Evolutionary conservation across 2,329 filamentous ascomycete species (phyloP).

Genomic region (Nakataea oryzae): DNA sequence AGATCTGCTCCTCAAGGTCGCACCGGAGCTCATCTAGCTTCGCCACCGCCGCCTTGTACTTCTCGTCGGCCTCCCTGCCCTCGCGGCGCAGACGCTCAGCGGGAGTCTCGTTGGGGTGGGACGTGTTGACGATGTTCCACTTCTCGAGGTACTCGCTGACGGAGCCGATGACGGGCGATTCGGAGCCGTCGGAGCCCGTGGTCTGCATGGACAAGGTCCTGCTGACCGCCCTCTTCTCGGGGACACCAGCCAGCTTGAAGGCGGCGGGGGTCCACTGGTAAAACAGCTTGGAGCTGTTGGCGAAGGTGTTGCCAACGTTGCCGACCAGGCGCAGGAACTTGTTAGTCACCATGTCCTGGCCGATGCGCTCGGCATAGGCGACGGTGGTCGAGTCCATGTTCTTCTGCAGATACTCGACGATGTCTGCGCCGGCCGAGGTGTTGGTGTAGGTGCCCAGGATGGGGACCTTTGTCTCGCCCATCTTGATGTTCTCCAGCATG

Average conservation of each 20-base stretch:
- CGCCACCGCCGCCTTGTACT: conserved; percentile 78
- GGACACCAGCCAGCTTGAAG: conserved; percentile 78
- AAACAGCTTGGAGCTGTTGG: conserved; percentile 93
- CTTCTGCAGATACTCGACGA: conserved; percentile 89
- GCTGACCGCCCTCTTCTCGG: conserved; percentile 72
- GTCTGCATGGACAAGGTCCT: conserved; percentile 65
- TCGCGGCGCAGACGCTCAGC: conserved; percentile 79
- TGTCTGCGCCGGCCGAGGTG: conserved; percentile 81
- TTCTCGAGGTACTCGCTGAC: conserved; percentile 83
- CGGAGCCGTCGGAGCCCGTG: conserved; percentile 41
- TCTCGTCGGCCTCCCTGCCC: conserved; percentile 81
- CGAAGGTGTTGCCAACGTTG: conserved; percentile 90
- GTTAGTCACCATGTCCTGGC: conserved; percentile 79
- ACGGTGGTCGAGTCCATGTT: conserved; percentile 76
- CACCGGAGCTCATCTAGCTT: conserved; percentile 87
- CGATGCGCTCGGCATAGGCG: conserved; percentile 86
- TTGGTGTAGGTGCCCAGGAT: conserved; percentile 94
- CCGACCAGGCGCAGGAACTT: conserved; percentile 86
- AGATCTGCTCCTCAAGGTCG: conserved; percentile 90
- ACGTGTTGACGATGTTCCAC: conserved; percentile 88
- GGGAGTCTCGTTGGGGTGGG: conserved; percentile 87
- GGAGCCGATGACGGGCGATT: conserved; percentile 72
- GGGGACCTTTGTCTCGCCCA: conserved; percentile 87
- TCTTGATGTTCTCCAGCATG: conserved; percentile 76
- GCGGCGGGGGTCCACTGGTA: conserved; percentile 95